These are phyloP conservation scores for Aspergillus quadrilineatus DNA, from an alignment of 2,329 filamentous ascomycete genomes.

Conservation along the genomic window DNA sequence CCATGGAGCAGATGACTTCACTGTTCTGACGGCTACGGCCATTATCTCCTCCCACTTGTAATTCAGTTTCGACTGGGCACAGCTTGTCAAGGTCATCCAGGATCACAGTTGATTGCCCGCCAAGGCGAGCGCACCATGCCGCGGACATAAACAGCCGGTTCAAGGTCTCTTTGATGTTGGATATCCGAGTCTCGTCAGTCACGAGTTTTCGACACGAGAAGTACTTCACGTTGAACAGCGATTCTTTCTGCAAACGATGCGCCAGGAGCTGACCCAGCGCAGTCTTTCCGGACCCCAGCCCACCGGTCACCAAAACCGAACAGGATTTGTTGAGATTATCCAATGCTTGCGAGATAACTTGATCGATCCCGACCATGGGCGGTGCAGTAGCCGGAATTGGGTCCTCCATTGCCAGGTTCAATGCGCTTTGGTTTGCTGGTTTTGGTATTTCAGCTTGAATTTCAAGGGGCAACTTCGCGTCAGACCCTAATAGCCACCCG, in stretches of 20 bases:
- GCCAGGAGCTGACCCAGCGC: constrained; percentile 74
- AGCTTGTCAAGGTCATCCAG: constrained; percentile 91
- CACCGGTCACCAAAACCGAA: constrained; percentile 84
- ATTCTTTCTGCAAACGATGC: constrained; percentile 67
- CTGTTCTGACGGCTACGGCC: constrained; percentile 88
- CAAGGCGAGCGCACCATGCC: constrained; percentile 84
- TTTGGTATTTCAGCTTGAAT: constrained; percentile 71
- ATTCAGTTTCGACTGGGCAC: constrained; percentile 88
- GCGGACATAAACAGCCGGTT: constrained; percentile 82
- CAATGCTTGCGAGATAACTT: constrained; percentile 68
- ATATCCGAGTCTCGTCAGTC: constrained; percentile 85
- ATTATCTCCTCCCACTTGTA: constrained; percentile 92
- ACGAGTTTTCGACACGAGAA: constrained; percentile 84
- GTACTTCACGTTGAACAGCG: constrained; percentile 79
- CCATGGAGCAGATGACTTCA: constrained; percentile 79
- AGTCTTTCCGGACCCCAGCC: constrained; percentile 87
- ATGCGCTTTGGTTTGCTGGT: constrained; percentile 52
- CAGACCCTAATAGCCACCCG: constrained; percentile 74
- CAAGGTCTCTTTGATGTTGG: constrained; percentile 86
- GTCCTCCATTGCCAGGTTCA: constrained; percentile 52
- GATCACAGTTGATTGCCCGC: constrained; percentile 79
- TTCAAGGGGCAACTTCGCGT: constrained; percentile 70
- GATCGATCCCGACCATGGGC: constrained; percentile 79
- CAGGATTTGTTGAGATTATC: constrained; percentile 80
- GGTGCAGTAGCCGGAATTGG: constrained; percentile 56